Evolutionary conservation across 345 rosid genomes (phyloP), one percentile per base, ranked within the genome.

Genomic region (Microthlaspi erraticum): DNA sequence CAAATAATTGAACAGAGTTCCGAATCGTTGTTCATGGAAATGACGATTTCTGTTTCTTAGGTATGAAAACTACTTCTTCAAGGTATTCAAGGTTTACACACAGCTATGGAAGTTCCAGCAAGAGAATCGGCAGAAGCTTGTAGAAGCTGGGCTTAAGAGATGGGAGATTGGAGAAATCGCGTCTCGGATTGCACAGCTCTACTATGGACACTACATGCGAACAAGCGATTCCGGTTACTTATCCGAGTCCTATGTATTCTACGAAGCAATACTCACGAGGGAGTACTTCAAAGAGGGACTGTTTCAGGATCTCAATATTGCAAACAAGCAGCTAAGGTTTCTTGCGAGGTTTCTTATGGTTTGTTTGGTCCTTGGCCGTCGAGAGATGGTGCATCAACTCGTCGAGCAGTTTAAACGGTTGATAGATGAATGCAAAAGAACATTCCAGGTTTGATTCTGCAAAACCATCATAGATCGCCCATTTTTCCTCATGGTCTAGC

Each of bases 111-210:
- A 93, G 83, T 91, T 87, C 77, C 98, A 91, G 67, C 98, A 93
- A 79, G 98, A 91, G 26, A 93, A 93, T 68, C 72, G 98, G 57
- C 94, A 86, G 81, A 88, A 91, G 77, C 83, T 93, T 61, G 92
- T 90, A 20, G 98, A 93, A 61, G 79, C 94, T 2, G 98, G 98
- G 63, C 92, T 93, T 46, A 91, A 89, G 84, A 84, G 97, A 77
- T 89, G 96, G 91, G 98, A 93, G 85, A 93, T 93, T 54, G 98
- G 98, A 1, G 97, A 93, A 83, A 93, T 91, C 9, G 96, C 98
- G 0, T 93, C 97, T 46, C 84, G 98, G 7, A 93, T 93, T 71
- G 97, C 89, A 3, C 98, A 91, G 81, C 94, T 91, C 12, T 89
- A 93, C 74, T 93, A 87, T 71, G 97, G 96, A 50, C 98, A 93